Conservation (phyloP, 2,329 filamentous ascomycete species). For the Diplodia sapinea region DNA sequence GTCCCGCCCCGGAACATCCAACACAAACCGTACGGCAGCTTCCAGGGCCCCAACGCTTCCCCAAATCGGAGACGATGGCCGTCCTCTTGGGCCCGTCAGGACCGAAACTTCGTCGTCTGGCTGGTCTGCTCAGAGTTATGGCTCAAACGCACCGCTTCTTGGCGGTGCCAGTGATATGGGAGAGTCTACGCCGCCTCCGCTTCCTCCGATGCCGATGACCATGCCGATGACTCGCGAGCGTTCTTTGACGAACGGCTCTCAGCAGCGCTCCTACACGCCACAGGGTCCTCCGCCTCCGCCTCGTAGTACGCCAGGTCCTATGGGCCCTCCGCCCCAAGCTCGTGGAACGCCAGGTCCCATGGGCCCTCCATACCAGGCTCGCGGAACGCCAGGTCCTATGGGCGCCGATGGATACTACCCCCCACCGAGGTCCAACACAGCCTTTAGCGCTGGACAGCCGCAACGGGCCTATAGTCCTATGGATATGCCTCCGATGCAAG, state of each 20-base stretch:
- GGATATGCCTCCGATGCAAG: constrained; percentile 38
- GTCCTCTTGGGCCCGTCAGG: constrained; percentile 47
- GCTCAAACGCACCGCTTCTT: constrained; percentile 68
- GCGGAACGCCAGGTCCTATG: constrained; percentile 22
- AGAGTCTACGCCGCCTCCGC: constrained; percentile 44
- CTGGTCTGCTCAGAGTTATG: constrained; percentile 62
- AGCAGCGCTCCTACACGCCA: constrained; percentile 33
- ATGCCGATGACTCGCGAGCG: constrained; percentile 33
- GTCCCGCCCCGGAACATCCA: constrained; percentile 59
- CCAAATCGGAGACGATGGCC: constrained; percentile 47
- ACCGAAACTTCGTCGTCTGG: constrained; percentile 62
- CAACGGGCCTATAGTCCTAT: constrained; percentile 36
- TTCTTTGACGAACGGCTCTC: constrained; percentile 34
- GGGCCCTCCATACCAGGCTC: constrained; percentile 40
- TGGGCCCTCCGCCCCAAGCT: constrained; percentile 27
- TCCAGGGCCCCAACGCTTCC: constrained; percentile 47
- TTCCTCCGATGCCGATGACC: constrained; percentile 38
- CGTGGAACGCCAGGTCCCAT: constrained; percentile 28
- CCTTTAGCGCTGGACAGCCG: constrained; percentile 16
- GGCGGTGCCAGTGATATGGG: constrained; percentile 67
- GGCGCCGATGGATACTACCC: constrained; percentile 10
- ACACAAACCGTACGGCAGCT: constrained; percentile 39
- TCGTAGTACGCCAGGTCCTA: constrained; percentile 23
- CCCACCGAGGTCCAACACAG: constrained; percentile 23
- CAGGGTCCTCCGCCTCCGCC: constrained; percentile 40